Evolutionary conservation across 2,329 filamentous ascomycete genomes (phyloP).

Genomic region (Colletotrichum australisinense): DNA sequence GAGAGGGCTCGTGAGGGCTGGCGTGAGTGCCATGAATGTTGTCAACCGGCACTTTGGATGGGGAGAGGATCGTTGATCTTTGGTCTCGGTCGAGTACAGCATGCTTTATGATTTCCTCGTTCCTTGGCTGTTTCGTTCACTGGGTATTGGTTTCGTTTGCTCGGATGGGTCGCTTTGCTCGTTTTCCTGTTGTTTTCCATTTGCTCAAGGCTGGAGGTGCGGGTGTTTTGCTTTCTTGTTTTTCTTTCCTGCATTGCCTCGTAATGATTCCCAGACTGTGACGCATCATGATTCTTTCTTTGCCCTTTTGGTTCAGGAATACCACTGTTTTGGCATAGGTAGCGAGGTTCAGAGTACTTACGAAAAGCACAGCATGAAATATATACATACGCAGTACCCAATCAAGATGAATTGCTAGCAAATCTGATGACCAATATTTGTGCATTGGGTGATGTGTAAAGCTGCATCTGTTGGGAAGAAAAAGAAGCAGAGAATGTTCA

Average conservation of each 20-base stretch:
- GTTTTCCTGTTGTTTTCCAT: not conserved
- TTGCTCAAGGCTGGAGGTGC: not conserved
- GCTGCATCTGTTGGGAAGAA: no score
- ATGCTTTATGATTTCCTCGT: not conserved
- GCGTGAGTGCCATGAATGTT: slow-evolving; percentile 62
- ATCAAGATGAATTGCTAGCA: not conserved
- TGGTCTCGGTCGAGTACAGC: not conserved
- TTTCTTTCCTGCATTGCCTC: not conserved
- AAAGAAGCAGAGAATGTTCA: no score
- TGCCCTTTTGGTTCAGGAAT: not conserved
- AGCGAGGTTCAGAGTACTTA: slow-evolving; percentile 17
- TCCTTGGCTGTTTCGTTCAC: not conserved
- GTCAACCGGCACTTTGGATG: slow-evolving; percentile 66
- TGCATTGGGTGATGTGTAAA: not conserved
- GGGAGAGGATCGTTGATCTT: slow-evolving; percentile 49
- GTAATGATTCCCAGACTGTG: slow-evolving; percentile 29
- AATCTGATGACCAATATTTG: not conserved
- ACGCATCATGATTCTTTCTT: slow-evolving; percentile 23
- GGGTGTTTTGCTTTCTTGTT: not conserved
- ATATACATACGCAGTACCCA: not conserved
- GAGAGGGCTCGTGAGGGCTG: slow-evolving; percentile 58
- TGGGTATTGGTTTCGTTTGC: not conserved
- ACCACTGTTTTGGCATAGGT: slow-evolving; percentile 24
- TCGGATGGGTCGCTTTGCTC: not conserved
- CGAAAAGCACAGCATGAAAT: not conserved